Conservation (phyloP, 2,329 filamentous ascomycete species). For the Xylogone sp. region DNA sequence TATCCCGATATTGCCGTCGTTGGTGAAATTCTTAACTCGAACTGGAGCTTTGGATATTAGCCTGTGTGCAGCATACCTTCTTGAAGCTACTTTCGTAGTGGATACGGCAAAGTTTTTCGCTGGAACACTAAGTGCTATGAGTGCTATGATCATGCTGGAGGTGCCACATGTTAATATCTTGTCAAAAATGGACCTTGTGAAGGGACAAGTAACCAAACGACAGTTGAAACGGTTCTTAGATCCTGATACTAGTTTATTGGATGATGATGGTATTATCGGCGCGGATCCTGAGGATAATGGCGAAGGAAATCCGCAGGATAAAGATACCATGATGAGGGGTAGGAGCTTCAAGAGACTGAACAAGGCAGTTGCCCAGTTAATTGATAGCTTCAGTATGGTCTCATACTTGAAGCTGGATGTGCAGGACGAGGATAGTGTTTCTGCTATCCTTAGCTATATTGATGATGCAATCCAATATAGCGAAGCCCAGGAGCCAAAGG, state of each 20-base stretch:
- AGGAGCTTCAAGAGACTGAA: conserved; percentile 80
- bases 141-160: conserved; percentile 97
- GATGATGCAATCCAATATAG: conserved; percentile 93
- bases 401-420: conserved; percentile 88
- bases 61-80: conserved; percentile 88
- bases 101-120: conserved; percentile 98
- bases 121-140: conserved; percentile 94
- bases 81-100: conserved; percentile 93
- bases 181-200: conserved; percentile 96
- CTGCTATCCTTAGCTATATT: conserved; percentile 81
- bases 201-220: conserved; percentile 80
- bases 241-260: conserved; percentile 76
- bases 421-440: conserved; percentile 88
- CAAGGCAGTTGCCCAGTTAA: conserved; percentile 81
- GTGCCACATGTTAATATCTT: conserved; percentile 94
- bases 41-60: conserved; percentile 81
- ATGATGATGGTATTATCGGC: conserved; percentile 63
- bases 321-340: conserved; percentile 74
- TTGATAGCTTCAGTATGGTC: conserved; percentile 98
- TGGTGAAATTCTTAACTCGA: conserved; percentile 77
- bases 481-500: conserved; percentile 86
- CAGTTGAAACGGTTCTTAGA: conserved; percentile 89
- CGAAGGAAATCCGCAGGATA: conserved; percentile 52
- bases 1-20: conserved; percentile 82
- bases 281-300: conserved; percentile 41